Conservation (phyloP, 2,329 filamentous ascomycete genomes). For the Colletotrichum noveboracense region DNA sequence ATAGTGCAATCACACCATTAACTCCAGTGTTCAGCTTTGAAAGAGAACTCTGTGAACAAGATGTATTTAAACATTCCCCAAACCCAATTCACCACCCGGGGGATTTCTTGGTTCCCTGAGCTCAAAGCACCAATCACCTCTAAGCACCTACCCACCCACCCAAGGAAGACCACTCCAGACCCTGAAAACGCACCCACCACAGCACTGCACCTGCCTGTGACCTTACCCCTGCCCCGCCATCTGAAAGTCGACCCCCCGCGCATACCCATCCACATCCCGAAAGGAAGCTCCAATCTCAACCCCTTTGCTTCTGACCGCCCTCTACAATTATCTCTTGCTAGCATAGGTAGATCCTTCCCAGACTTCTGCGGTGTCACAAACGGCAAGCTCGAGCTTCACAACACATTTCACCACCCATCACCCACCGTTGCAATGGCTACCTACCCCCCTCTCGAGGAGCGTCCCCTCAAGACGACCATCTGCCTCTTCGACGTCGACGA, state of each 20-base stretch:
- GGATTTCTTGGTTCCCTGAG: not conserved
- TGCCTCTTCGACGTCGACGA: constrained; percentile 96
- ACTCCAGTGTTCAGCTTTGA: not conserved
- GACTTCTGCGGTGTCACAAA: not conserved
- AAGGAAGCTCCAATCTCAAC: not conserved
- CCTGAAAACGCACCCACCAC: not conserved
- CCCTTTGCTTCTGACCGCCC: not conserved
- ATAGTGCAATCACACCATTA: not conserved
- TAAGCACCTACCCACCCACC: not conserved
- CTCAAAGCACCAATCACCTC: not conserved
- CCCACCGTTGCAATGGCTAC: constrained; percentile 8
- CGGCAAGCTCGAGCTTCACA: not conserved
- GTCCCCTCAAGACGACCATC: constrained; percentile 91
- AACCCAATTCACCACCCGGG: not conserved
- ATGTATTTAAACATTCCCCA: not conserved
- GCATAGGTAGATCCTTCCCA: not conserved
- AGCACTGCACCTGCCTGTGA: not conserved
- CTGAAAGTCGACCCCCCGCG: constrained; percentile 17
- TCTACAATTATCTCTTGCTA: not conserved
- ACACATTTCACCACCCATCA: not conserved
- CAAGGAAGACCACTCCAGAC: not conserved
- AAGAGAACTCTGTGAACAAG: not conserved
- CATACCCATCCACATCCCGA: constrained; percentile 13
- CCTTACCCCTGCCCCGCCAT: constrained; percentile 17
- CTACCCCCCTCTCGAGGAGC: constrained; percentile 80